Evolutionary conservation across 2,329 filamentous ascomycete genomes (phyloP), one percentile per base, ranked within the genome.

Genomic region (Trichoderma sp.): DNA sequence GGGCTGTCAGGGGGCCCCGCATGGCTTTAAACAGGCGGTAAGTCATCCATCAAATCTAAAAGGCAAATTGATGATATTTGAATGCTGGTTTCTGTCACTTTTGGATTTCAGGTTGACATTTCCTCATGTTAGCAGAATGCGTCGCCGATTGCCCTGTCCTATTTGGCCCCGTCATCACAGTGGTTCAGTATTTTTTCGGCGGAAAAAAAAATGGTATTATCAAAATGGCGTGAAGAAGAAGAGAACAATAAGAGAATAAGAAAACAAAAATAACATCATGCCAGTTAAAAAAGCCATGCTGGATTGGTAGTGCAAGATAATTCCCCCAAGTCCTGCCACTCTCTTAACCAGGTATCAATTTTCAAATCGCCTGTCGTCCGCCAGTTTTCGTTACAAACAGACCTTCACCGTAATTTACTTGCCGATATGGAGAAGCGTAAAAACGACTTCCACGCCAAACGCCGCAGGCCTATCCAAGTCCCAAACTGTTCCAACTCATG

Each of bases 381-480:
- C 72, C 64, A 75, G 63, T 75, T 75, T 75, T 63, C 71, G 71
- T 74, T 33, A 66, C 71, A 66, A 67, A 50, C 72, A 53, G 64
- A 68, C 64, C 56, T 50, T 75, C 64, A 75, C 64, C 56, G 53
- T 68, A 50, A 68, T 50, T 68, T 62, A 68, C 38, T 75, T 68
- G 72, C 72, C 72, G 65, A 75, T 75, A 73, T 73, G 69, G 69
- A 73, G 69, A 73, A 73, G 69, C 69, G 69, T 73, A 73, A 64
- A 63, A 73, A 50, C 38, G 63, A 62, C 35, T 64, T 75, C 66
- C 75, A 76, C 75, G 75, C 75, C 75, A 76, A 76, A 76, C 75
- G 75, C 75, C 75, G 69, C 69, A 73, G 66, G 73, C 24, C 60
- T 62, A 76, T 77, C 68, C 77, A 73, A 76, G 72, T 75, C 67